Percentiles rank a stretch among this genome's conserved stretches.
Evolutionary conservation across 2,329 filamentous ascomycete species (phyloP).

Genomic region (Fusarium irregulare): DNA sequence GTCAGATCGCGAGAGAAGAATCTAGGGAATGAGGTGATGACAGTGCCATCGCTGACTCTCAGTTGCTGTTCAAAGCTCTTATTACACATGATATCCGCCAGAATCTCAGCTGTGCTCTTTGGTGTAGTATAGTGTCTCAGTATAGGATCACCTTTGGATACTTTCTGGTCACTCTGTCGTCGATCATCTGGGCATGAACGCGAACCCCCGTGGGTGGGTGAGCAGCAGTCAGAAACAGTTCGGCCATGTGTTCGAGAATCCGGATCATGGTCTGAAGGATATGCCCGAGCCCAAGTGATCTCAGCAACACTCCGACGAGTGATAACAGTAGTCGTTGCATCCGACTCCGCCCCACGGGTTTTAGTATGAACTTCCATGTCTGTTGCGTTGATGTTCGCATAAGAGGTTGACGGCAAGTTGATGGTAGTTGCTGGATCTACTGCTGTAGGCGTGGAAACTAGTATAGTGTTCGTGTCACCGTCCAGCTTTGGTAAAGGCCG

Average conservation of each 20-base stretch:
- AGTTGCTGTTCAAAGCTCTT: constrained; percentile 29
- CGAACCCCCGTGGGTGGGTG: constrained; percentile 25
- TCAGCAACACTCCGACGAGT: constrained; percentile 48
- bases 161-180: constrained; percentile 24
- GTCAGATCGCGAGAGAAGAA: constrained; percentile 50
- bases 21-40: constrained; percentile 52
- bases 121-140: constrained; percentile 40
- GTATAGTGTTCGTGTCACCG: constrained; percentile 39
- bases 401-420: constrained; percentile 49
- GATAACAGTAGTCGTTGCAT: constrained; percentile 46
- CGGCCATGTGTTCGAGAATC: constrained; percentile 15
- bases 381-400: constrained; percentile 39
- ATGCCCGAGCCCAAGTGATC: constrained; percentile 46
- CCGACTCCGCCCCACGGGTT: constrained; percentile 26
- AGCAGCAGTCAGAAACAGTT: constrained; percentile 39
- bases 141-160: constrained; percentile 23
- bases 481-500: constrained; percentile 37
- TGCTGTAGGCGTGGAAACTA: constrained; percentile 36
- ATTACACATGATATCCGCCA: constrained; percentile 36
- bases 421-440: constrained; percentile 52
- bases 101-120: constrained; percentile 32
- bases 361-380: constrained; percentile 42
- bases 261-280: constrained; percentile 6
- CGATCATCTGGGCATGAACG: constrained; percentile 19
- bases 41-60: constrained; percentile 35